phyloP scores from a whole-genome alignment of 768 basidiomycete species.

The Suillus lakei region DNA sequence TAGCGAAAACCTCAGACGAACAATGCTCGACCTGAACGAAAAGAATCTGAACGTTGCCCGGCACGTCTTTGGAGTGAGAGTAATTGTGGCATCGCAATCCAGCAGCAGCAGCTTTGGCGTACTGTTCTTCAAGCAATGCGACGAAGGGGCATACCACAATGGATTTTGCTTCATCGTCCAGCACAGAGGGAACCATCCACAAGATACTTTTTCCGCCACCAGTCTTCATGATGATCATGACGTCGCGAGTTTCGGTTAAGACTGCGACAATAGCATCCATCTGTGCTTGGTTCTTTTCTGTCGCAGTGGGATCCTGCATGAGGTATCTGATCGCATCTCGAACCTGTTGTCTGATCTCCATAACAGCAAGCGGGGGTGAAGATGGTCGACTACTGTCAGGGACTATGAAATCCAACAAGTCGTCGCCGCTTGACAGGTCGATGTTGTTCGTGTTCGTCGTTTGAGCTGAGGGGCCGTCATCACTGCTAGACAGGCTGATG shows the following conservation, averaged over 20 bases:
- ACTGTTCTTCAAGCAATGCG: not conserved
- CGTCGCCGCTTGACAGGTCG: too few species aligned
- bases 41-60: not conserved
- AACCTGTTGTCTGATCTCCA: too few species aligned
- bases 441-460: too few species aligned
- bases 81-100: conserved; percentile 1
- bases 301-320: not conserved
- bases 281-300: not conserved
- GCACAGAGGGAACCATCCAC: not conserved
- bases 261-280: not conserved
- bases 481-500: too few species aligned
- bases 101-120: not conserved
- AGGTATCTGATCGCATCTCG: not conserved
- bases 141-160: not conserved
- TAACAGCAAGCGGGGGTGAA: too few species aligned
- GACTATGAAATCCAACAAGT: too few species aligned
- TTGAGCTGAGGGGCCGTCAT: too few species aligned
- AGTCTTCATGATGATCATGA: not conserved
- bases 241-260: not conserved
- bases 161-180: not conserved
- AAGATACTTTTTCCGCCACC: not conserved
- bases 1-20: not conserved
- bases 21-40: not conserved
- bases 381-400: too few species aligned
- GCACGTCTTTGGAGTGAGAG: not conserved